Evolutionary conservation across 2,329 filamentous ascomycete species (phyloP), one percentile per base, ranked within the genome.

Genomic region (Aaosphaeria pasadenensis): DNA sequence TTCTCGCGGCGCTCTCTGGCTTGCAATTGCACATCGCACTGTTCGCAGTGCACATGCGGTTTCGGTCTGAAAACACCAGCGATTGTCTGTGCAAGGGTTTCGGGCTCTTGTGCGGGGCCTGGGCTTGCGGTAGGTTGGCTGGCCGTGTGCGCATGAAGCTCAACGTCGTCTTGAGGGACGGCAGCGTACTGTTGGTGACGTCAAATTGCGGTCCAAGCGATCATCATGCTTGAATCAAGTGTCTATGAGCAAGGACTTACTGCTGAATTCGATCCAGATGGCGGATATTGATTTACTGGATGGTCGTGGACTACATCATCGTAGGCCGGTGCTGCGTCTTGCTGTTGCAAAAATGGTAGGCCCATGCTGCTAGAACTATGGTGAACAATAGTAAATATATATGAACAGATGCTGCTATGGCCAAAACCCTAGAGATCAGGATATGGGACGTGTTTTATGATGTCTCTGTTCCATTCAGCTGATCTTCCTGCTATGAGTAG

Each of bases 301-400:
- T 60, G 60, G 32, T 58, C 50, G 33, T 50, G 50, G 39, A 62
- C 50, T 13, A 63, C 51, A 45, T 64, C 62, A 36, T 66, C 58
- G 44, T 66, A 64, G 9, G 62, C 53, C 1, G 62, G 62, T 5
- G 61, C 62, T 7, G 60, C 53, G 5, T 60, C 59, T 42, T 53
- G 17, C 45, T 4, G 51, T 45, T 9, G 28, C 9, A 7, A 7
- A 49, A 50, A 52, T 4, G 56, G 57, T 32, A 48, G 42, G 41
- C 55, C 59, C 60, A 65, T 64, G 35, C 24, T 40, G 17, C 17
- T 24, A 24, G 17, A 24, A 24, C 3, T 24, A 24, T 24, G 17
- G 17, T 3, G 17, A 24, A 24, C 17, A 24, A 24, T 24, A 24
- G 17, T 24, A 24, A 24, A 24, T 2, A 24, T 24, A 24, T 24